These are phyloP conservation scores for Thalassiosira exigua DNA, from an alignment of 352 stramenopile genomes.

Conservation along the genomic window DNA sequence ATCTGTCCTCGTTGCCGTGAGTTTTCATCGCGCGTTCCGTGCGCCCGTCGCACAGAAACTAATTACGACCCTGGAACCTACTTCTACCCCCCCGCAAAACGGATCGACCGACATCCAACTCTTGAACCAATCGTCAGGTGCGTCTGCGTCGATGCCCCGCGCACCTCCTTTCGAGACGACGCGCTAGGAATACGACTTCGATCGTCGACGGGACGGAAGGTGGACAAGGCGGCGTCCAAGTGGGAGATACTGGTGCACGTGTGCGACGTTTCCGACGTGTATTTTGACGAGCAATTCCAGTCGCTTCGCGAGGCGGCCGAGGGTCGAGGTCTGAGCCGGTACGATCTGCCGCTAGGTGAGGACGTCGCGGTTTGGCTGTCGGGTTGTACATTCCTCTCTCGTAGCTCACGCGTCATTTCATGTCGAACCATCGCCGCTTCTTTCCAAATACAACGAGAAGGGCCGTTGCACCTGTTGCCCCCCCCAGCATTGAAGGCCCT, in stretches of 20 bases:
- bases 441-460: conserved; percentile 23
- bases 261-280: conserved; percentile 81
- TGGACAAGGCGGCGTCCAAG: conserved; percentile 65
- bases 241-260: conserved; percentile 84
- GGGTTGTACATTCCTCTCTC: no score
- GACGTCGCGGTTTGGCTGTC: neutral
- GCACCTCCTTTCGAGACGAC: conserved; percentile 81
- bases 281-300: conserved; percentile 38
- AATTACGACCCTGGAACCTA: no score
- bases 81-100: no score
- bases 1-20: conserved; percentile 75
- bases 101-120: no score
- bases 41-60: no score
- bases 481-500: conserved; percentile 72
- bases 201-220: conserved; percentile 67
- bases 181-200: conserved; percentile 74
- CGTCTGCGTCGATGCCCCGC: conserved; percentile 78
- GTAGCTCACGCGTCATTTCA: no score
- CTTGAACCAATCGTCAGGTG: no score
- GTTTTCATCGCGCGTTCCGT: no score
- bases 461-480: conserved; percentile 80
- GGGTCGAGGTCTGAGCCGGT: conserved; percentile 72
- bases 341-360: conserved; percentile 78
- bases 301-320: conserved; percentile 61
- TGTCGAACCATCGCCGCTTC: no score